These are phyloP conservation scores for Talaromyces pinophilus DNA, from an alignment of 2,329 filamentous ascomycete species.

Conservation along the genomic window DNA sequence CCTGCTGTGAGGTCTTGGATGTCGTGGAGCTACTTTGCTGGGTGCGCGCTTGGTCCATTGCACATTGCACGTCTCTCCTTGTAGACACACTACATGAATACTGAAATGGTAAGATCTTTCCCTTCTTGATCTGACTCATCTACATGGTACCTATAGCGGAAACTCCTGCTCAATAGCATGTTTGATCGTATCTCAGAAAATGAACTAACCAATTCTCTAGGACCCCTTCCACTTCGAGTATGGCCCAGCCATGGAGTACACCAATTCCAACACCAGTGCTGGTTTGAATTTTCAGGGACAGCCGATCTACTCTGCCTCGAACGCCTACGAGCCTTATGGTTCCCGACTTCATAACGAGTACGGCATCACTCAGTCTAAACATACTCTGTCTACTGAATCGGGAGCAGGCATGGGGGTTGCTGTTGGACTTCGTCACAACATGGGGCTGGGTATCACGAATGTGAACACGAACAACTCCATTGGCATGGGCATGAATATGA, in stretches of 20 bases:
- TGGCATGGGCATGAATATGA: neutral
- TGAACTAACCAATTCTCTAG: neutral
- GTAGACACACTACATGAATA: neutral
- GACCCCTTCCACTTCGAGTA: conserved; percentile 12
- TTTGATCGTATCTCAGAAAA: neutral
- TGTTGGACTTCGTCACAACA: neutral
- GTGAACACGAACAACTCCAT: neutral
- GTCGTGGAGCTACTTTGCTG: neutral
- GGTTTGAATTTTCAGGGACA: neutral
- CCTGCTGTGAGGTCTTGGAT: neutral
- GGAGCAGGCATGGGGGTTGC: neutral
- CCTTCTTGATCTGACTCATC: neutral
- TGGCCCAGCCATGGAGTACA: neutral
- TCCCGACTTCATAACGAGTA: neutral
- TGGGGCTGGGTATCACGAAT: neutral
- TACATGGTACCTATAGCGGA: neutral
- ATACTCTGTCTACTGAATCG: neutral
- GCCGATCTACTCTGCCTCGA: neutral
- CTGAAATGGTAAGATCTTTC: neutral
- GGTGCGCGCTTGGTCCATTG: neutral
- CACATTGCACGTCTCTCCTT: neutral
- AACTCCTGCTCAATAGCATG: neutral
- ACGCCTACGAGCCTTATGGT: neutral
- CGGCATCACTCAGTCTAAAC: neutral
- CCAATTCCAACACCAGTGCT: neutral